These are phyloP conservation scores for Dothidotthia symphoricarpi DNA, from an alignment of 2,329 filamentous ascomycete species.

Conservation along the genomic window DNA sequence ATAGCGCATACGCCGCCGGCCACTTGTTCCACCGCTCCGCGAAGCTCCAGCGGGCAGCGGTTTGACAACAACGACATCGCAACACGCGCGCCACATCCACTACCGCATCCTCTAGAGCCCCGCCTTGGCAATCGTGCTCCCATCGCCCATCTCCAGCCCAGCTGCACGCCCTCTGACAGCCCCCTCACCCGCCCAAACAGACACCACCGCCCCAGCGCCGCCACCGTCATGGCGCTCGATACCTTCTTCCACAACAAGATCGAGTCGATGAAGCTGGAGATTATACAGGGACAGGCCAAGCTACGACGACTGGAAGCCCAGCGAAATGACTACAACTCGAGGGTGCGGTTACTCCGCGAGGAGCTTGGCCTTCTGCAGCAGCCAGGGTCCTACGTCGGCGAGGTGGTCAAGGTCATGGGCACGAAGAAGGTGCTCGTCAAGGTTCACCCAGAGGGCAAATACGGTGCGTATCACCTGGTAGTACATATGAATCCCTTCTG, in stretches of 20 bases:
- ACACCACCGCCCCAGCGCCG: constrained; percentile 20
- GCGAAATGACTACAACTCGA: constrained; percentile 98
- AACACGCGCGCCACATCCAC: neutral
- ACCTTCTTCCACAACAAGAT: constrained; percentile 99
- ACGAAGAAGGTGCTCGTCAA: constrained; percentile 99
- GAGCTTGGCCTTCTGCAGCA: constrained; percentile 95
- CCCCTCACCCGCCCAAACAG: constrained; percentile 3
- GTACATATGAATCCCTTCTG: neutral
- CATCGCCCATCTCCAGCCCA: neutral
- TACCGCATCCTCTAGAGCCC: constrained; percentile 1
- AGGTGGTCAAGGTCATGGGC: constrained; percentile 99
- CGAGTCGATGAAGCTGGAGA: constrained; percentile 99
- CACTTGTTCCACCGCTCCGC: too few relatives aligned
- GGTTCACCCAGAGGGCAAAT: constrained; percentile 99
- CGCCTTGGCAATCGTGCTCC: neutral
- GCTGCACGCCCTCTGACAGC: neutral
- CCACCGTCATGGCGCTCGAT: constrained; percentile 87
- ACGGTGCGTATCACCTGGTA: constrained; percentile 62
- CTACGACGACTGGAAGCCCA: constrained; percentile 94
- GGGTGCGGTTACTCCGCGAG: constrained; percentile 89
- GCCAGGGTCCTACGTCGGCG: constrained; percentile 95
- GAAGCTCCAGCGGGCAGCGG: too few relatives aligned
- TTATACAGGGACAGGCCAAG: constrained; percentile 96
- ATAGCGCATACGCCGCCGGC: too few relatives aligned
- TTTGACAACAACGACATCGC: too few relatives aligned